Evolutionary conservation across 148 eudicot species (phyloP).

Genomic region (Selenicereus undatus): DNA sequence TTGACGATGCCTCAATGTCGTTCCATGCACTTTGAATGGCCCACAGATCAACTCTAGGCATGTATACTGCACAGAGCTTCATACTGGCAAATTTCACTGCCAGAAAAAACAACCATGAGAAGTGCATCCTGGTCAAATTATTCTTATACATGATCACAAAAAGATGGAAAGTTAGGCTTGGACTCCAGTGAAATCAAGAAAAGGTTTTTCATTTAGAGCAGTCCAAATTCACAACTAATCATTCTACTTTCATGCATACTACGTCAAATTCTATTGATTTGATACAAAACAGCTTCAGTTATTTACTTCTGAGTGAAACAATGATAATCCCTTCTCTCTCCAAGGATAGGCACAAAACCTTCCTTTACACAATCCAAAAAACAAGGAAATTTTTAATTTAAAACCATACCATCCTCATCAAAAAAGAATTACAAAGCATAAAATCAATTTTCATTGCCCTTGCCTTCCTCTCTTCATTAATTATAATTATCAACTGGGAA

Average conservation of each 20-base stretch:
- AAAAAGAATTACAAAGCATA: neutral
- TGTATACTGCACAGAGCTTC: slow-evolving; percentile 56
- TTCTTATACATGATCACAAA: neutral
- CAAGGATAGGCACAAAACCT: slow-evolving; percentile 1
- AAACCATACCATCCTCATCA: neutral
- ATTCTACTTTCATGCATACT: neutral
- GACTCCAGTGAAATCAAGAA: neutral
- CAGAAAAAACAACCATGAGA: slow-evolving; percentile 26
- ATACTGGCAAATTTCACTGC: slow-evolving; percentile 81
- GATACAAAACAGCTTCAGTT: neutral
- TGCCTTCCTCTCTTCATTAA: neutral
- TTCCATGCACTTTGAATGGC: slow-evolving; percentile 49
- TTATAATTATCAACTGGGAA: neutral
- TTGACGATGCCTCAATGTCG: slow-evolving; percentile 34
- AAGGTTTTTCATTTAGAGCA: neutral
- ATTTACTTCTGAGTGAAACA: neutral
- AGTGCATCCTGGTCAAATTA: neutral
- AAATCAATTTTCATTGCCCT: neutral
- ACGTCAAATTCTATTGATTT: neutral
- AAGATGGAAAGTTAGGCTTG: slow-evolving; percentile 2
- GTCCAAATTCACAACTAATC: neutral
- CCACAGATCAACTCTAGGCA: slow-evolving; percentile 97
- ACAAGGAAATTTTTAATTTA: neutral
- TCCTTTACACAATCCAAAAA: neutral
- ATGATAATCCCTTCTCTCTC: neutral